These are phyloP conservation scores for Scheffersomyces amazonensis DNA, from an alignment of 805 yeast species.

Conservation along the genomic window DNA sequence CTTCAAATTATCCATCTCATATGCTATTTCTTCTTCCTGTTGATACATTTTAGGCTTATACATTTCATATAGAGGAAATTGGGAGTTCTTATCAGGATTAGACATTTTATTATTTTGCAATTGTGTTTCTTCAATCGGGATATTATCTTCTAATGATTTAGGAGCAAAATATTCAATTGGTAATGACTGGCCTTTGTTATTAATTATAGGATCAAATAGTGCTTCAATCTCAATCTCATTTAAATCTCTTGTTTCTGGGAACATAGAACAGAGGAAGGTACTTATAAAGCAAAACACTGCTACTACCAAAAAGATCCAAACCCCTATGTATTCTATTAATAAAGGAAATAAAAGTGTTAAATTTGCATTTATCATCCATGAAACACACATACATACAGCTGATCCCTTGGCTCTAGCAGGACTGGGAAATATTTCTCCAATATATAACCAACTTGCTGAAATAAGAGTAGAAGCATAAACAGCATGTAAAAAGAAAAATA, in stretches of 20 bases:
- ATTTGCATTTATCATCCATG: slow-evolving; percentile 40
- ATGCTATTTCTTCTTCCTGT: no score
- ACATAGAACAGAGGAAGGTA: slow-evolving; percentile 22
- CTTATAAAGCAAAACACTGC: slow-evolving; percentile 32
- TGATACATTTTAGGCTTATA: no score
- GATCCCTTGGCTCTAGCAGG: slow-evolving; percentile 46
- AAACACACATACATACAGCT: slow-evolving; percentile 42
- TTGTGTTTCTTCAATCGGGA: no score
- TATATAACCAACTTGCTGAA: slow-evolving; percentile 48
- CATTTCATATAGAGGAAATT: no score
- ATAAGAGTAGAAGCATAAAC: slow-evolving; percentile 45
- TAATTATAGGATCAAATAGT: no score
- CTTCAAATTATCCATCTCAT: no score
- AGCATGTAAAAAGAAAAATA: slow-evolving; percentile 44
- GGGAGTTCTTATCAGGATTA: no score
- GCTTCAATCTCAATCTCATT: not conserved
- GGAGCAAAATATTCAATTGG: no score
- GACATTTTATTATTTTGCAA: no score
- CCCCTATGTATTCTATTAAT: slow-evolving; percentile 28
- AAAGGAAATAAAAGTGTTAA: slow-evolving; percentile 41
- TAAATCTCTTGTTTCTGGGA: slow-evolving; percentile 45
- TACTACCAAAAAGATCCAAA: slow-evolving; percentile 40
- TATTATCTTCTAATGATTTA: no score
- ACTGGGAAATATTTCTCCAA: slow-evolving; percentile 47
- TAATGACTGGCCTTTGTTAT: no score